Percentiles rank a stretch among this genome's conserved stretches.
Conservation (phyloP, 768 basidiomycete species). For the Trichaptum fuscoviolaceum region DNA sequence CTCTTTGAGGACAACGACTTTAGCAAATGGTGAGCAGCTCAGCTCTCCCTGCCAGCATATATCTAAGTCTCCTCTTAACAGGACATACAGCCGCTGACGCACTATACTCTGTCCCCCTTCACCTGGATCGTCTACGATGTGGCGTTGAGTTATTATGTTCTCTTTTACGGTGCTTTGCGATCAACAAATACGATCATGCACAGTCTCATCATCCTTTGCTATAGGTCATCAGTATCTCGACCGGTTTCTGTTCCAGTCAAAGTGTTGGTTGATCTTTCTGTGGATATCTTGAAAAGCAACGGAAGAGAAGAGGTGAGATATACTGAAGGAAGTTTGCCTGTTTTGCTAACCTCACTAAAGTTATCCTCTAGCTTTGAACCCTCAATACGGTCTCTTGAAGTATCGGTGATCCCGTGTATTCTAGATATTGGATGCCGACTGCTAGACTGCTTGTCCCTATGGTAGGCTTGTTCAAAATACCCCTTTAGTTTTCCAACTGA, state of each 20-base stretch:
- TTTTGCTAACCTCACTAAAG: constrained; percentile 29
- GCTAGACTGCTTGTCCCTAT: constrained; percentile 40
- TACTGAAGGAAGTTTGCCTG: background rate
- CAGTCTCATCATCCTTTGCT: constrained; percentile 10
- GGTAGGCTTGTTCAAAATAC: constrained; percentile 31
- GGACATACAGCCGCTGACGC: constrained; percentile 33
- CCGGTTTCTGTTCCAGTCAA: constrained; percentile 72
- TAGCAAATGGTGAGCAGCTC: constrained; percentile 33
- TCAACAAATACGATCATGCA: background rate
- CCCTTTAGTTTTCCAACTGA: constrained; percentile 2
- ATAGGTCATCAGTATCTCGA: constrained; percentile 50
- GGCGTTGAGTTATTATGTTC: constrained; percentile 45
- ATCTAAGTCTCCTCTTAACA: constrained; percentile 14
- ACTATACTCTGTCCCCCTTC: constrained; percentile 43
- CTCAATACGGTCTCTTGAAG: constrained; percentile 48
- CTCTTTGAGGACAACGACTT: constrained; percentile 56
- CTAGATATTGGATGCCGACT: constrained; percentile 51
- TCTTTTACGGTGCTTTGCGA: constrained; percentile 43
- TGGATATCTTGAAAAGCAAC: constrained; percentile 41
- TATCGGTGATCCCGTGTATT: constrained; percentile 42
- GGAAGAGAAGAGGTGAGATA: constrained; percentile 43
- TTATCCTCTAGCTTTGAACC: constrained; percentile 45
- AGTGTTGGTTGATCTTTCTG: constrained; percentile 45
- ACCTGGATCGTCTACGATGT: constrained; percentile 56
- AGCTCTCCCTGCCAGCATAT: constrained; percentile 1